Evolutionary conservation across 495 filamentous ascomycete species (phyloP).

Genomic region (Xylaria intraflava): DNA sequence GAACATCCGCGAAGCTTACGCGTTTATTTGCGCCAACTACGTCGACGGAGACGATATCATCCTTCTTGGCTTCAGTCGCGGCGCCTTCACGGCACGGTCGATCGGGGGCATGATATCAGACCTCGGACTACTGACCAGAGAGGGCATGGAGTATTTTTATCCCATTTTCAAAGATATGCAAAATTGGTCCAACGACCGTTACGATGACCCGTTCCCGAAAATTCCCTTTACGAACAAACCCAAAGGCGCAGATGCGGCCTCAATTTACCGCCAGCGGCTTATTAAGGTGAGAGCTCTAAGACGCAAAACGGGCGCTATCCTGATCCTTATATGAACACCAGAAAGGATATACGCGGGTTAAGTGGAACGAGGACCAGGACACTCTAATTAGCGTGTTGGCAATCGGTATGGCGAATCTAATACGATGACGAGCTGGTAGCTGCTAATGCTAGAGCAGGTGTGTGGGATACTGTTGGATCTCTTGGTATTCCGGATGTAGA

Average conservation of each 20-base stretch:
- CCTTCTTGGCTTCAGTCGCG: conserved; percentile 64
- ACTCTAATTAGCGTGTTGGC: conserved; percentile 42
- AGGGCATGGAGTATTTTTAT: conserved; percentile 57
- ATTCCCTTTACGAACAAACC: conserved; percentile 55
- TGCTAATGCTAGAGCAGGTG: conserved; percentile 23
- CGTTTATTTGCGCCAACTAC: conserved; percentile 62
- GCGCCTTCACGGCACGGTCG: conserved; percentile 64
- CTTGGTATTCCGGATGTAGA: conserved; percentile 42
- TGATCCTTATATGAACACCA: conserved; percentile 16
- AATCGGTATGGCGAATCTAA: conserved; percentile 24
- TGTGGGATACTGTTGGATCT: conserved; percentile 58
- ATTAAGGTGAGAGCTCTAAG: conserved; percentile 19
- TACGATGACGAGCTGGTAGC: not conserved
- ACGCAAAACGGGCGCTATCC: conserved; percentile 22
- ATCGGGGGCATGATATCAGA: conserved; percentile 56
- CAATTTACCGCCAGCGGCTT: conserved; percentile 29
- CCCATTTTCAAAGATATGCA: conserved; percentile 60
- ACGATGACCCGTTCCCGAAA: conserved; percentile 49
- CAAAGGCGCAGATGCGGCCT: conserved; percentile 30
- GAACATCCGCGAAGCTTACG: conserved; percentile 61
- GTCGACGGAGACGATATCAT: conserved; percentile 62
- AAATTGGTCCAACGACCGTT: conserved; percentile 47
- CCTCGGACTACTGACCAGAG: conserved; percentile 57
- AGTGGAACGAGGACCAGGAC: conserved; percentile 22
- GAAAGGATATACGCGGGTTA: conserved; percentile 31